phyloP scores from a whole-genome alignment of 2,329 filamentous ascomycete species.

The Aspergillus fijiensis region DNA sequence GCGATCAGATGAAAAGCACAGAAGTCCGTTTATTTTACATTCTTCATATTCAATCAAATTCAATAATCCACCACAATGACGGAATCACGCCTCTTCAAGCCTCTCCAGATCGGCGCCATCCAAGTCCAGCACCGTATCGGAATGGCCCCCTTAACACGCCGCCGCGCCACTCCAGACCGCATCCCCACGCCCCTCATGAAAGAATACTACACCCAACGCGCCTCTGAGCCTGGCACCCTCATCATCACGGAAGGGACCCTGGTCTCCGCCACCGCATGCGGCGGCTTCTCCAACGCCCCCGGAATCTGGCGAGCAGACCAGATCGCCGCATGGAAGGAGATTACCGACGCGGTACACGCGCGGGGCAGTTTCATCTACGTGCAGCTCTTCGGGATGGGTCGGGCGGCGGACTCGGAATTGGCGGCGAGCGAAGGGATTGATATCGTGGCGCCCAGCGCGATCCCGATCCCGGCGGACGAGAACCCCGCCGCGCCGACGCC shows the following conservation, averaged over 20 bases:
- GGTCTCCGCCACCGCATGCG: slow-evolving; percentile 12
- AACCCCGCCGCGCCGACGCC: slow-evolving; percentile 8
- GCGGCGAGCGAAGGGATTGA: background rate
- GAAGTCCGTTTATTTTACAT: too few relatives aligned
- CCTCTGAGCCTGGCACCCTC: background rate
- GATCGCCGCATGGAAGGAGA: slow-evolving; percentile 33
- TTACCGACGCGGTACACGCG: slow-evolving; percentile 34
- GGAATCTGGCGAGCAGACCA: slow-evolving; percentile 33
- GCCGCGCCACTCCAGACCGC: slow-evolving; percentile 48
- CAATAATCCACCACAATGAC: background rate
- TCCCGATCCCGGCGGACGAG: slow-evolving; percentile 15
- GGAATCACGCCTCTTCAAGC: slow-evolving; percentile 12
- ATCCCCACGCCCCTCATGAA: slow-evolving; percentile 38
- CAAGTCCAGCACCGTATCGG: slow-evolving; percentile 46
- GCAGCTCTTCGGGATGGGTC: background rate
- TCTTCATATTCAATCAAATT: too few relatives aligned
- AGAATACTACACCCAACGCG: slow-evolving; percentile 1
- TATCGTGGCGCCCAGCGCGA: background rate
- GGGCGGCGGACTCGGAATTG: background rate
- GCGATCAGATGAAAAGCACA: too few relatives aligned
- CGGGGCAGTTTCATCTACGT: slow-evolving; percentile 18
- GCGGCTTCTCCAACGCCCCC: slow-evolving; percentile 30
- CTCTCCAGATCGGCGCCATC: slow-evolving; percentile 40
- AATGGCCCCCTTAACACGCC: slow-evolving; percentile 56
- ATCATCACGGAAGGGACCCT: background rate